A percentile compares a stretch with the other conserved stretches of the same genome.
Evolutionary conservation across 2,329 filamentous ascomycete species (phyloP).

Genomic region (Nigrospora oryzae): DNA sequence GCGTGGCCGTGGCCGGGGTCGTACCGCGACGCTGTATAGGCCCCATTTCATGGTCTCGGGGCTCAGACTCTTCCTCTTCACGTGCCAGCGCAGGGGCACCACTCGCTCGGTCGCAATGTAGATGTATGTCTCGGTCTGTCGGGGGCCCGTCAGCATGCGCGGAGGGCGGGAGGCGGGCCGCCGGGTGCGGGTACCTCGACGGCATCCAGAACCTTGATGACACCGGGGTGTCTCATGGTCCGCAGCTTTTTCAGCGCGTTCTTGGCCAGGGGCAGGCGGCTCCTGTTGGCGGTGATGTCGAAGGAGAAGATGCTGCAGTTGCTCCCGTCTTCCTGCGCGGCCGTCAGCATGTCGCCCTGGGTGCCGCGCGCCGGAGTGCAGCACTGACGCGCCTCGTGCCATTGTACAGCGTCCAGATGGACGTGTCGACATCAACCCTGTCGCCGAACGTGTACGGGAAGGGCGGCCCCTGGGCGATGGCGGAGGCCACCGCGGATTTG

Average conservation of each 20-base stretch:
- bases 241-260: constrained; percentile 92
- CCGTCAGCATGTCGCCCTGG: no score
- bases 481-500: constrained; percentile 93
- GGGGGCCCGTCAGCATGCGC: constrained; percentile 2
- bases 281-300: constrained; percentile 18
- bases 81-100: constrained; percentile 80
- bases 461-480: constrained; percentile 87
- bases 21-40: constrained; percentile 72
- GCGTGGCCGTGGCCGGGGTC: constrained; percentile 7
- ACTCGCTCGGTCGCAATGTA: constrained; percentile 94
- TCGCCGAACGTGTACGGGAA: constrained; percentile 93
- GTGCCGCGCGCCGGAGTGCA: background rate
- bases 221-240: constrained; percentile 86
- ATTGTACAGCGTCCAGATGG: constrained; percentile 94
- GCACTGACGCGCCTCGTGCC: constrained; percentile 73
- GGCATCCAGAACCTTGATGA: constrained; percentile 89
- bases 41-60: constrained; percentile 98
- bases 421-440: constrained; percentile 82
- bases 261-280: constrained; percentile 75
- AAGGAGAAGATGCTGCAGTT: constrained; percentile 43
- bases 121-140: constrained; percentile 82
- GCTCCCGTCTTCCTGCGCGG: constrained; percentile 74
- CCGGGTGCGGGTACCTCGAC: constrained; percentile 59
- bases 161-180: background rate
- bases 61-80: constrained; percentile 77